These are phyloP conservation scores for Boeremia lycopersici DNA, from an alignment of 2,329 filamentous ascomycete species.

Conservation along the genomic window DNA sequence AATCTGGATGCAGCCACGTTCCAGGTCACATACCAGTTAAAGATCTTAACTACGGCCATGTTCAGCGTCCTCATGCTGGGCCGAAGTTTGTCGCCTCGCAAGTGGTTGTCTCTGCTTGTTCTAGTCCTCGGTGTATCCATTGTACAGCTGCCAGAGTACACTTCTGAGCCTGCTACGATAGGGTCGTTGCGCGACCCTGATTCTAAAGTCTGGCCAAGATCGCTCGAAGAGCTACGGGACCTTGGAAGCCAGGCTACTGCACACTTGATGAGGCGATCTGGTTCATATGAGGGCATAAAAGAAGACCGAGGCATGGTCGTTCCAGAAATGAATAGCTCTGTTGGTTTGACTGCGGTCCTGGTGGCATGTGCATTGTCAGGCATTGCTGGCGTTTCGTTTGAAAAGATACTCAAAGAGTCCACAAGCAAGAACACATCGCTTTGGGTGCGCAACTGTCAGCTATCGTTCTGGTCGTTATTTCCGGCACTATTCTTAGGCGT, in stretches of 20 bases:
- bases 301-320: slow-evolving; percentile 61
- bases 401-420: slow-evolving; percentile 92
- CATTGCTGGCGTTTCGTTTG: slow-evolving; percentile 83
- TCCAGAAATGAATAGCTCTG: slow-evolving; percentile 73
- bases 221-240: slow-evolving; percentile 76
- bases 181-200: slow-evolving; percentile 62
- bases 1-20: slow-evolving; percentile 93
- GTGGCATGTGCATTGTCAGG: slow-evolving; percentile 81
- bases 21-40: slow-evolving; percentile 91
- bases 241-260: slow-evolving; percentile 59
- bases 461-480: slow-evolving; percentile 93
- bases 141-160: slow-evolving; percentile 75
- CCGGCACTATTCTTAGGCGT: slow-evolving; percentile 87
- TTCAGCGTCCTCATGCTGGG: slow-evolving; percentile 83
- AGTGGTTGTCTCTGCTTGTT: slow-evolving; percentile 80
- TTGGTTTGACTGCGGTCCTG: slow-evolving; percentile 80
- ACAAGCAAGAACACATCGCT: slow-evolving; percentile 73
- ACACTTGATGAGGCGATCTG: slow-evolving; percentile 67
- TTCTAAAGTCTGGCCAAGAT: slow-evolving; percentile 67
- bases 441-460: slow-evolving; percentile 93
- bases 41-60: slow-evolving; percentile 88
- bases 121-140: slow-evolving; percentile 83
- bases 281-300: slow-evolving; percentile 88
- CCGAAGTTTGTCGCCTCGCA: slow-evolving; percentile 70
- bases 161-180: slow-evolving; percentile 58